Base-by-base conservation (phyloP, 345 rosid genomes). In the Diplotaxis tenuifolia region DNA sequence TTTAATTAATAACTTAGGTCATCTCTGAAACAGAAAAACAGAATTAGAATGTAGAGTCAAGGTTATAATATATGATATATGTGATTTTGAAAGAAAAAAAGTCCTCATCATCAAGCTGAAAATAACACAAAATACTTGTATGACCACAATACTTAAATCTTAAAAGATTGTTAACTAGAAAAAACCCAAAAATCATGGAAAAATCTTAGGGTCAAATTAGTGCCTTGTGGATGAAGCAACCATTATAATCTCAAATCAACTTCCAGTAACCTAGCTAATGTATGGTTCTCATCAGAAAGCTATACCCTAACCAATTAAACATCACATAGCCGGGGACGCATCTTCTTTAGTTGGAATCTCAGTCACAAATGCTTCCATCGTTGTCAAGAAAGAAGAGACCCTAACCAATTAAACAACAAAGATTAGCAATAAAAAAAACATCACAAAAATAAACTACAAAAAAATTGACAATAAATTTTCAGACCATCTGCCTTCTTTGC, bases 261-360 rank as follows among this genome's bases (percentile, higher is more conserved):
- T 45, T 56, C n/a, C 20, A 32, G 70, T 69, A 42, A 22, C 62
- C 27, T 65, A 64, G 49, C 36, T 59, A 71, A 38, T 52, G 18
- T 77, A 55, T 16, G n/a, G 21, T 23, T 38, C 73, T 85, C 80
- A 86, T 89, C 81, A 91, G 76, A 87, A 94, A 67, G n/a, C n/a
- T n/a, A n/a, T n/a, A n/a, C n/a, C n/a, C n/a, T n/a, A n/a, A n/a
- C n/a, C n/a, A n/a, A n/a, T n/a, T n/a, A n/a, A n/a, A n/a, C n/a
- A n/a, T n/a, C n/a, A n/a, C n/a, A 79, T 82, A 83, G 85, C 85
- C 14, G 85, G 89, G 7, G 90, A 79, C 21, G 80, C 84, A 19
- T 83, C 91, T 73, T 89, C 96, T 6, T 94, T 96, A 81, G 86
- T 85, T 4, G 96, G 93, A 61, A 89, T 93, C 68, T 94, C 99